Base-by-base conservation (phyloP, 495 filamentous ascomycete genomes). In the Usnea hakonensis region DNA sequence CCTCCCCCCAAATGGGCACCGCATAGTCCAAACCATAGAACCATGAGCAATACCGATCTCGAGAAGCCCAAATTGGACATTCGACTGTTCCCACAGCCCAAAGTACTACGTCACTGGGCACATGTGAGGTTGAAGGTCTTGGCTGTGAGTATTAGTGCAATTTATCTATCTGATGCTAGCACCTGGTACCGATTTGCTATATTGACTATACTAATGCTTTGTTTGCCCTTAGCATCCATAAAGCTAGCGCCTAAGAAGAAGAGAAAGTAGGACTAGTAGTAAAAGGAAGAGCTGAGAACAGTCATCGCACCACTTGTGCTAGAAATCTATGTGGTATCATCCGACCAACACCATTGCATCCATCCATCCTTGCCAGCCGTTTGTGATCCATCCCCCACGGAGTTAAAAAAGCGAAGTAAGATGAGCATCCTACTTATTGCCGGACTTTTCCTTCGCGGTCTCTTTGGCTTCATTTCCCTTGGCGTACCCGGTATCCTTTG, bases 361-460 rank as follows among this genome's bases (percentile, higher is more conserved):
- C 28, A 2, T 52, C 26, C 48, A 32, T 52, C 48, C 48, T 16
- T 30, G 26, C 46, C 26, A 50, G 46, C 46, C 26, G 46, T 50
- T 50, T 17, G 7, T 13, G 10, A 7, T 26, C 43, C 43, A 48
- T 30, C 46, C 13, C 14, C 17, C 9, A 26, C 28, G 28, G n/a
- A 28, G 13, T 28, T 2, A 28, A 50, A 26, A 28, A 50, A 26
- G 23, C 23, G 23, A 26, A 28, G 26, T 30, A 32, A 32, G 48
- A 32, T 7, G 28, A 8, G 26, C 26, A 28, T 14, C 14, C 28
- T 52, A 52, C 28, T 52, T 52, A 2, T 48, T 60, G 46, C 62
- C 48, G 11, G 55, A 30, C 48, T 64, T 64, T 26, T 64, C 62
- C 57, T 64, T 64, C 10, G 62, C 62, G 16, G 55, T 44, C 46